A percentile compares a stretch with the other conserved stretches of the same genome.
Conservation (phyloP, 208 protist genomes). For the Blechomonas ayalai region DNA sequence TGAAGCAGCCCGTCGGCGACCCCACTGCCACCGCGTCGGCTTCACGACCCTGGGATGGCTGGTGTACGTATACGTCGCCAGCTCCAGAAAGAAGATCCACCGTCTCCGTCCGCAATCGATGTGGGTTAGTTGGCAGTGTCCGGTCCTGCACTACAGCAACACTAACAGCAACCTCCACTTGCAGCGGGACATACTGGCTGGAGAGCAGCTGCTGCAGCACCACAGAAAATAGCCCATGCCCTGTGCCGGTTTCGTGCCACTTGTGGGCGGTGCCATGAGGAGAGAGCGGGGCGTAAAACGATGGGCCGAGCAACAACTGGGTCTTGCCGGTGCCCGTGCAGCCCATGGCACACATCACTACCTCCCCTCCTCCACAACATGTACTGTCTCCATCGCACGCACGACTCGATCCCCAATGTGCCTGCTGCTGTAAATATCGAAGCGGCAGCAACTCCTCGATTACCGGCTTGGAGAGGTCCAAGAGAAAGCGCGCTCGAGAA, state of each 20-base stretch:
- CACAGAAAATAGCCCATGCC: not conserved
- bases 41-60: not conserved
- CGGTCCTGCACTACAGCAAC: no score
- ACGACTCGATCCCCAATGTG: constrained; percentile 31
- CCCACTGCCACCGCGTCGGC: not conserved
- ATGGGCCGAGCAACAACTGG: constrained; percentile 1
- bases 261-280: not conserved
- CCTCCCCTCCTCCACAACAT: constrained; percentile 5
- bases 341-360: constrained; percentile 8
- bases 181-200: no score
- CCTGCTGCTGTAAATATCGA: no score
- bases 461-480: no score
- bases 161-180: constrained; percentile 11
- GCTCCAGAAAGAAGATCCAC: constrained; percentile 7
- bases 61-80: not conserved
- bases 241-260: not conserved
- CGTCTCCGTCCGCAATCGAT: no score
- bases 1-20: constrained; percentile 24
- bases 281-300: constrained; percentile 4
- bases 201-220: constrained; percentile 1
- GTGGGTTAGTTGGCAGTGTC: no score
- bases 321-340: constrained; percentile 10
- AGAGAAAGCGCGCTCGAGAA: no score
- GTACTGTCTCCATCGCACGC: constrained; percentile 11
- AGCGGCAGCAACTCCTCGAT: no score